Percentiles rank a stretch among this genome's conserved stretches.
These are phyloP conservation scores for Posidonia oceanica DNA, from an alignment of 116 monocot species.

Conservation along the genomic window DNA sequence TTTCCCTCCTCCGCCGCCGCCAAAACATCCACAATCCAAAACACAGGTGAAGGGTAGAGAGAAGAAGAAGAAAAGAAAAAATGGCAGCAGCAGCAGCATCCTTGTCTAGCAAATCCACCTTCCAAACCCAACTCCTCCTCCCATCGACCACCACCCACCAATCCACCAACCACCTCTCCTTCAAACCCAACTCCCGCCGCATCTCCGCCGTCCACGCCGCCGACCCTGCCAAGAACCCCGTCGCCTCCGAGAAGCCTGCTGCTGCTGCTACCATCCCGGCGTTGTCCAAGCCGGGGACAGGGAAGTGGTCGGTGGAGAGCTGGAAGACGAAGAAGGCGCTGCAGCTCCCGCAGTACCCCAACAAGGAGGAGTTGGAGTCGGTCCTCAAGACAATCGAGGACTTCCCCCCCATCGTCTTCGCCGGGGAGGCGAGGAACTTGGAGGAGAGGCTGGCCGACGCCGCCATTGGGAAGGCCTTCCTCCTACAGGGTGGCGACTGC, in stretches of 20 bases:
- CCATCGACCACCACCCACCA: not conserved
- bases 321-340: conserved; percentile 56
- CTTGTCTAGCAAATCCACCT: not conserved
- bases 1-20: too few species aligned
- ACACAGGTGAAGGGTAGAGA: too few species aligned
- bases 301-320: conserved; percentile 46
- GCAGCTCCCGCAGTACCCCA: conserved; percentile 64
- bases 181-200: conserved; percentile 6
- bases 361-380: conserved; percentile 33
- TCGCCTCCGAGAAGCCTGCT: not conserved
- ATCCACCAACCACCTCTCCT: not conserved
- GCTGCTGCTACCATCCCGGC: not conserved
- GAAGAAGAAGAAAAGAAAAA: not conserved
- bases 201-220: conserved; percentile 43
- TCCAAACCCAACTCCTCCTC: not conserved
- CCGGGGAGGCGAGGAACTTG: conserved; percentile 55
- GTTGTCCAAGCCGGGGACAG: not conserved
- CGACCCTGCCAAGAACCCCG: conserved; percentile 35
- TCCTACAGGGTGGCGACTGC: conserved; percentile 77
- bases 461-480: conserved; percentile 55
- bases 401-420: conserved; percentile 68
- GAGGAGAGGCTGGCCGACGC: conserved; percentile 71
- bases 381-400: conserved; percentile 49
- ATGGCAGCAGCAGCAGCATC: not conserved
- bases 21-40: too few species aligned